Evolutionary conservation across 2,329 filamentous ascomycete species (phyloP).

Genomic region (Aspergillus brunneoviolaceus): DNA sequence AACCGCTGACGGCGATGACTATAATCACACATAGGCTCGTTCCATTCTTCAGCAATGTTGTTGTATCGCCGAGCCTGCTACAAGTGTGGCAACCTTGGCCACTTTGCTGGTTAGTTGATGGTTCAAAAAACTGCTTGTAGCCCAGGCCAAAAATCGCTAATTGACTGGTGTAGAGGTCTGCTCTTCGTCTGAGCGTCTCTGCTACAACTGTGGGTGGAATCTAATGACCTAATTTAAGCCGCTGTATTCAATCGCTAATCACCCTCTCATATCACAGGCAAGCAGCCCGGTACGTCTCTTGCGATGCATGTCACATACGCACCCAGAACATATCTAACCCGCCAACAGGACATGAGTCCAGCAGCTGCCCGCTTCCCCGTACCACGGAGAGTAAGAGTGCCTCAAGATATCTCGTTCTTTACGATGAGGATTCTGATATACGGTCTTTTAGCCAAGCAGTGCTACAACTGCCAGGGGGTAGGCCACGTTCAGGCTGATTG

Average conservation of each 20-base stretch:
- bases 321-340: conserved; percentile 21
- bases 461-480: conserved; percentile 98
- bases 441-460: conserved; percentile 76
- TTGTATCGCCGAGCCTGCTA: conserved; percentile 82
- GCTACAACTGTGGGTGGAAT: conserved; percentile 87
- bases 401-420: conserved; percentile 1
- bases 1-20: conserved; percentile 17
- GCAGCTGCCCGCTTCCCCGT: conserved; percentile 91
- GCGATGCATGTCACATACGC: conserved; percentile 13
- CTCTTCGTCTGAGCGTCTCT: conserved; percentile 95
- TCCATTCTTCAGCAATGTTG: conserved; percentile 60
- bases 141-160: conserved; percentile 53
- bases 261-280: conserved; percentile 33
- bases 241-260: conserved; percentile 23
- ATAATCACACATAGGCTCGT: conserved; percentile 16
- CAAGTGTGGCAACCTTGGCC: conserved; percentile 75
- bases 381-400: conserved; percentile 76
- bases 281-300: conserved; percentile 45
- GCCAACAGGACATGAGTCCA: conserved; percentile 81
- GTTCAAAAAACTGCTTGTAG: conserved; percentile 44
- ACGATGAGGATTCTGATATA: conserved; percentile 19
- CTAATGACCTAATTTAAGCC: background rate
- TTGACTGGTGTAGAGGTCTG: conserved; percentile 71
- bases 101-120: conserved; percentile 53
- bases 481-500: conserved; percentile 99